Evolutionary conservation across 179 eudicot species (phyloP), one percentile per base, ranked within the genome.

Genomic region (Beta lomatogona): DNA sequence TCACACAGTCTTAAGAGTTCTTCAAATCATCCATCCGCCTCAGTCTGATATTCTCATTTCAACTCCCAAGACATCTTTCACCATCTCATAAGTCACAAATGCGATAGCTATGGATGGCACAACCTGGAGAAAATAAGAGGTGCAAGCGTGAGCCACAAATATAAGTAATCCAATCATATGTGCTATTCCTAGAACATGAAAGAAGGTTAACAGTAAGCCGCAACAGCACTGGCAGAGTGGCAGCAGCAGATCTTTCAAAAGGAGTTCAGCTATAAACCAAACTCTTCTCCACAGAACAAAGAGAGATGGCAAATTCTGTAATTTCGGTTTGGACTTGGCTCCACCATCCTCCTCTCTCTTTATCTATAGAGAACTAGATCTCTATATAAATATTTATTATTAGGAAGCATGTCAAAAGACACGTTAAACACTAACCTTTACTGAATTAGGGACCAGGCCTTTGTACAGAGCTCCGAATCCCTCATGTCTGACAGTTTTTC

Each of bases 361-460:
- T 0, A 36, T 36, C 41, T 36, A 36, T 36, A 36, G 41, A 36
- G 41, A 36, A 36, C 3, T 36, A 36, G 41, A 36, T 36, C 41
- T 36, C 41, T 36, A 36, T 36, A 36, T 36, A 36, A 36, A 1
- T 36, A 0, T 36, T 36, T 36, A 36, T 36, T 2, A 1, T 1
- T 36, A 36, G 11, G 2, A 78, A 65, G 45, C 53, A 61, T 70
- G 52, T 18, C 18, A 28, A 63, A 22, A 16, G 15, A 22, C 18
- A 15, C 48, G 48, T 25, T 81, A 44, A 18, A 82, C 44, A 77
- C 92, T 86, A 71, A 93, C 98, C 97, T 95, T 95, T 25, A 93
- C 98, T 31, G 97, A 95, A 85, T 95, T 95, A 46, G 98, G 97
- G 71, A 93, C 93, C 90, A 93, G 88, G 71, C 97, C 97, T 86